phyloP scores from a whole-genome alignment of 164 flowering plant species.

The Liriodendron chinense region DNA sequence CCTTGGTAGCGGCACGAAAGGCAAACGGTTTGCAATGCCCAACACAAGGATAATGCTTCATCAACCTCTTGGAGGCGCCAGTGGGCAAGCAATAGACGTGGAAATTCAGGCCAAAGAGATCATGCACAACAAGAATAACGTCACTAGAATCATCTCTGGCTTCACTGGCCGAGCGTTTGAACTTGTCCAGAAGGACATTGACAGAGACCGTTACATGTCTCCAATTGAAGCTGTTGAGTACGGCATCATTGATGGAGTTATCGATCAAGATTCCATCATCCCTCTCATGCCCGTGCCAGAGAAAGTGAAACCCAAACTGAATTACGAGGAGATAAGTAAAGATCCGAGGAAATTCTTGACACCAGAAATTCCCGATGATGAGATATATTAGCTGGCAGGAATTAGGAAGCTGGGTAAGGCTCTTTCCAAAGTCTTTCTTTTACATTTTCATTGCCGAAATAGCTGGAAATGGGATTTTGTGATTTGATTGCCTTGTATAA shows the following conservation, averaged over 20 bases:
- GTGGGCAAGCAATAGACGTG: slow-evolving; percentile 80
- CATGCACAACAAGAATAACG: slow-evolving; percentile 70
- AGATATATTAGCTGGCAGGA: slow-evolving; percentile 52
- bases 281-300: slow-evolving; percentile 82
- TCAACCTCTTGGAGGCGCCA: slow-evolving; percentile 91
- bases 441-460: neutral
- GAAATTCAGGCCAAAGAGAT: slow-evolving; percentile 85
- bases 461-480: neutral
- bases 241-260: slow-evolving; percentile 84
- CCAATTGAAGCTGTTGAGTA: slow-evolving; percentile 93
- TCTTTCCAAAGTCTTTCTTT: neutral
- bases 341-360: slow-evolving; percentile 70
- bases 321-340: slow-evolving; percentile 47
- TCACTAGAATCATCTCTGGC: slow-evolving; percentile 53
- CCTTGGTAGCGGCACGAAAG: slow-evolving; percentile 94
- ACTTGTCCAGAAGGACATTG: slow-evolving; percentile 83
- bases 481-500: no score
- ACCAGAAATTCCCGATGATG: slow-evolving; percentile 92
- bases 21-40: slow-evolving; percentile 96
- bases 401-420: neutral
- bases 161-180: slow-evolving; percentile 70
- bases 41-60: slow-evolving; percentile 89
- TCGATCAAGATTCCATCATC: slow-evolving; percentile 76
- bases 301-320: slow-evolving; percentile 48
- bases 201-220: slow-evolving; percentile 92